phyloP scores from a whole-genome alignment of 768 basidiomycete genomes.

The Lyophyllum atratum region DNA sequence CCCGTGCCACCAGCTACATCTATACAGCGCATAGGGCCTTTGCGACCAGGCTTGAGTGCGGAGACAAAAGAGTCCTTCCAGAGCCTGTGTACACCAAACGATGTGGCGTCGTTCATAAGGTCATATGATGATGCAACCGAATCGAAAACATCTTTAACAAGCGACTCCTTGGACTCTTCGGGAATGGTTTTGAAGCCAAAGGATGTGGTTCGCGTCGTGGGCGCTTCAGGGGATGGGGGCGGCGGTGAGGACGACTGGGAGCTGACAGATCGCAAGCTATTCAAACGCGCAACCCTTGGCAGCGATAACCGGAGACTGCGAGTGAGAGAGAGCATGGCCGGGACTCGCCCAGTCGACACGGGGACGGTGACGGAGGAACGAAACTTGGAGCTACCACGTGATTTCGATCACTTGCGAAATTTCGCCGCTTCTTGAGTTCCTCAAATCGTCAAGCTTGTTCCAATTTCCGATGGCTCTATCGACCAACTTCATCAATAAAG shows the following conservation, averaged over 20 bases:
- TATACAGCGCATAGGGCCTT: constrained; percentile 76
- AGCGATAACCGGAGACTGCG: constrained; percentile 9
- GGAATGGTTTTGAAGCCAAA: constrained; percentile 94
- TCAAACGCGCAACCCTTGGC: neutral
- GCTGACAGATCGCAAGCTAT: constrained; percentile 14
- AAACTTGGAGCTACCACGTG: constrained; percentile 11
- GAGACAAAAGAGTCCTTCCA: constrained; percentile 95
- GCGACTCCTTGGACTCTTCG: constrained; percentile 81
- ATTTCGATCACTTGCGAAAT: constrained; percentile 8
- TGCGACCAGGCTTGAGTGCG: constrained; percentile 72
- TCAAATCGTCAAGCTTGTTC: no score
- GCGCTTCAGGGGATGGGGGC: constrained; percentile 3
- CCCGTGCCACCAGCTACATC: constrained; percentile 98
- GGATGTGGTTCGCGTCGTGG: constrained; percentile 60
- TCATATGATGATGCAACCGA: constrained; percentile 96
- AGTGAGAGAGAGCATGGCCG: constrained; percentile 13
- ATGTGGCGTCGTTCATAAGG: constrained; percentile 99
- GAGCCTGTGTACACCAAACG: constrained; percentile 90
- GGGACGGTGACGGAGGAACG: neutral
- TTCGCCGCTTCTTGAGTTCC: no score
- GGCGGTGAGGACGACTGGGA: constrained; percentile 18
- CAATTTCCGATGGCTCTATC: constrained; percentile 18
- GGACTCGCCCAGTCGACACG: neutral
- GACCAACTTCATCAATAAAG: constrained; percentile 31
- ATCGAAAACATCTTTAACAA: constrained; percentile 93